Evolutionary conservation across 2,329 filamentous ascomycete genomes (phyloP).

Genomic region (Aspergillus brasiliensis): DNA sequence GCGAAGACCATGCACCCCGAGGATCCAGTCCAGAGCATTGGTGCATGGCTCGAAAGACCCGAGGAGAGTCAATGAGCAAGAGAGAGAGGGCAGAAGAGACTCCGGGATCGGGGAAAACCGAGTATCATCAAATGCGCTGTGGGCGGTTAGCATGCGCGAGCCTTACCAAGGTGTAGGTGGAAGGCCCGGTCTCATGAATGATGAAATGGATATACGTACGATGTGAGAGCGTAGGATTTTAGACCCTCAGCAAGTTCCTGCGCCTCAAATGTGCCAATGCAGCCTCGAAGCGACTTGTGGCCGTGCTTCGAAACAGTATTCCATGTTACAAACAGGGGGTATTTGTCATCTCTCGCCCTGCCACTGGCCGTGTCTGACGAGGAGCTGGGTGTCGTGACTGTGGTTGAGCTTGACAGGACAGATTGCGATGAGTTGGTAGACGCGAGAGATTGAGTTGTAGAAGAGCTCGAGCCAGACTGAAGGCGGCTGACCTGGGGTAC

Average conservation of each 20-base stretch:
- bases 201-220: conserved; percentile 49
- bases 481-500: conserved; percentile 38
- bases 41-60: conserved; percentile 78
- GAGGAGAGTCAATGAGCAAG: conserved; percentile 73
- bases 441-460: conserved; percentile 47
- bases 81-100: conserved; percentile 50
- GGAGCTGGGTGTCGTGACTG: conserved; percentile 49
- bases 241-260: conserved; percentile 74
- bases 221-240: conserved; percentile 78
- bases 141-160: conserved; percentile 1
- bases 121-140: conserved; percentile 64
- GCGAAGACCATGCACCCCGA: conserved; percentile 83
- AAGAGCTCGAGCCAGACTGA: conserved; percentile 42
- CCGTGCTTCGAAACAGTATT: conserved; percentile 69
- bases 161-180: neutral
- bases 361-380: conserved; percentile 33
- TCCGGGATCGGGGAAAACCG: conserved; percentile 61
- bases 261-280: conserved; percentile 91
- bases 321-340: conserved; percentile 93
- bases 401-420: conserved; percentile 42
- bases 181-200: neutral
- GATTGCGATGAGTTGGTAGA: conserved; percentile 53
- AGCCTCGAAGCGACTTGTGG: conserved; percentile 76
- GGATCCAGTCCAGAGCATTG: conserved; percentile 77
- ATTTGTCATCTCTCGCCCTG: conserved; percentile 47